phyloP scores from a whole-genome alignment of 2,329 filamentous ascomycete species.

The Drechslera avenae region DNA sequence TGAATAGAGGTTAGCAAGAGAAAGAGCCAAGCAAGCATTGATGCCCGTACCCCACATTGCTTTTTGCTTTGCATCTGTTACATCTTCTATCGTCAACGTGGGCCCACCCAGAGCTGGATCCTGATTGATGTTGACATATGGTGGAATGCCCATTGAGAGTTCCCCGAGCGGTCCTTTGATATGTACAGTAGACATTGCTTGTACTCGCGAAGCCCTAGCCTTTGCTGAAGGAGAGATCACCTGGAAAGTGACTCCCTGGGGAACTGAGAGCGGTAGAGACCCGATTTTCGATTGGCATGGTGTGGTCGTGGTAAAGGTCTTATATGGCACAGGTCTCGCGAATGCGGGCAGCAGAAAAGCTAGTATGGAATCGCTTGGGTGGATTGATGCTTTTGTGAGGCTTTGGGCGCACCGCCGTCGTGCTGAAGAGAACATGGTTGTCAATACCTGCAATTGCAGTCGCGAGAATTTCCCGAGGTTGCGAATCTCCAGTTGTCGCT shows the following conservation, averaged over 20 bases:
- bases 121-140: constrained; percentile 74
- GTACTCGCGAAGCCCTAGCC: constrained; percentile 64
- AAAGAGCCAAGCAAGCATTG: constrained; percentile 2
- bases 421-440: constrained; percentile 68
- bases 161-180: constrained; percentile 83
- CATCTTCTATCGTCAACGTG: constrained; percentile 71
- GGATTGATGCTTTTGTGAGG: constrained; percentile 55
- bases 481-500: constrained; percentile 21
- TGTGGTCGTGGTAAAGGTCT: constrained; percentile 74
- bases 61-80: constrained; percentile 72
- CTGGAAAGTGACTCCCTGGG: constrained; percentile 68
- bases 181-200: constrained; percentile 70
- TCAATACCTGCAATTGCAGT: constrained; percentile 14
- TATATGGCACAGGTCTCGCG: constrained; percentile 53
- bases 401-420: constrained; percentile 61
- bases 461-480: constrained; percentile 35
- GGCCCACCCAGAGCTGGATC: constrained; percentile 68
- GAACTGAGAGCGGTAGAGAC: constrained; percentile 60
- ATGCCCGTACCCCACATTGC: constrained; percentile 85
- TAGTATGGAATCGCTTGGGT: constrained; percentile 62
- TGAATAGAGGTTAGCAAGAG: constrained; percentile 46
- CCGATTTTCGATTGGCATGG: constrained; percentile 81
- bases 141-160: constrained; percentile 77
- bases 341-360: constrained; percentile 76
- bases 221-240: constrained; percentile 67